A percentile compares a stretch with the other conserved stretches of the same genome.
Conservation (phyloP, 805 yeast species). For the Candida quercuum region DNA sequence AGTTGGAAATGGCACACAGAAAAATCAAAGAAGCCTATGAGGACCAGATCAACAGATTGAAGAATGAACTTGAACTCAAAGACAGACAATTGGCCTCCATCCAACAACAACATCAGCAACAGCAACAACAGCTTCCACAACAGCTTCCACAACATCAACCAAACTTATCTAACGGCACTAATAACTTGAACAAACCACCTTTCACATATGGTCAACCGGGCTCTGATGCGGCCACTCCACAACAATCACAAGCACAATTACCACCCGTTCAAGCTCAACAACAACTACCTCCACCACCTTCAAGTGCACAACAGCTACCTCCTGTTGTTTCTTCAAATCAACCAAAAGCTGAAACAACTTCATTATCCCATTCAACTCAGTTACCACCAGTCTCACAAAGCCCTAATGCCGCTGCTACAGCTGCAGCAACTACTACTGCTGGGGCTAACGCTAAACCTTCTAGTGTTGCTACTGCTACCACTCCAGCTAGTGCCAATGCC, state of each 20-base stretch:
- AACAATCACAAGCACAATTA: constrained; percentile 29
- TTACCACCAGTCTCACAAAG: constrained; percentile 13
- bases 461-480: constrained; percentile 7
- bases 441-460: constrained; percentile 4
- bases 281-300: constrained; percentile 23
- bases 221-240: constrained; percentile 22
- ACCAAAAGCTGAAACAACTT: constrained; percentile 24
- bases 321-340: constrained; percentile 25
- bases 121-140: constrained; percentile 25
- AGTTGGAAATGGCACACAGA: constrained; percentile 89
- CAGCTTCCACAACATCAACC: constrained; percentile 14
- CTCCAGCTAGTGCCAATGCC: constrained; percentile 10
- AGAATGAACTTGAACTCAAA: constrained; percentile 77
- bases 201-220: constrained; percentile 11
- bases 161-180: constrained; percentile 20
- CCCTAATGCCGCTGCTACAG: constrained; percentile 14
- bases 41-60: constrained; percentile 82
- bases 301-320: constrained; percentile 22
- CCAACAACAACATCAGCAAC: constrained; percentile 40
- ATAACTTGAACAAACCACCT: constrained; percentile 21
- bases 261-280: constrained; percentile 30
- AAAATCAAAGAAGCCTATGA: constrained; percentile 95
- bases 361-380: constrained; percentile 12
- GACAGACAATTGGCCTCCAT: constrained; percentile 49
- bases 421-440: constrained; percentile 20